Conservation (phyloP, 257 asterid genomes). For the Paraleonurus japonicus region DNA sequence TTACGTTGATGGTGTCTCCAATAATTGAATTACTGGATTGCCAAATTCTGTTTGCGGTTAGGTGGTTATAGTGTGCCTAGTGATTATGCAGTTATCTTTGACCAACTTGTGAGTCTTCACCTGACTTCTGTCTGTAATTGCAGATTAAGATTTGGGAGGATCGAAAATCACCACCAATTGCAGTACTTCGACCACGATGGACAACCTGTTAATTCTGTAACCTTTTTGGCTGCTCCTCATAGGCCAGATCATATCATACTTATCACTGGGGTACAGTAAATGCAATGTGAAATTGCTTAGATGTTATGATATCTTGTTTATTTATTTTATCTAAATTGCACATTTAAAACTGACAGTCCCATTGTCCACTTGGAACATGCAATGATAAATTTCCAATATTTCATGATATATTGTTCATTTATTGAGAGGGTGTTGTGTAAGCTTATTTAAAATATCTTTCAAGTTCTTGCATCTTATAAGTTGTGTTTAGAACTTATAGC, state of each 20-base stretch:
- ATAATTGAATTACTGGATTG: slow-evolving; percentile 4
- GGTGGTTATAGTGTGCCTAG: background rate
- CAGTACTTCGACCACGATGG: slow-evolving; percentile 93
- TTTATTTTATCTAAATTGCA: background rate
- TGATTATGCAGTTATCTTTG: slow-evolving; percentile 2
- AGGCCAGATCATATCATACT: slow-evolving; percentile 93
- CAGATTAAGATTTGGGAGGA: slow-evolving; percentile 99
- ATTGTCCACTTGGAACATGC: background rate
- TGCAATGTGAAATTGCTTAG: background rate
- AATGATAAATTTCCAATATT: background rate
- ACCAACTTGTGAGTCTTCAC: background rate
- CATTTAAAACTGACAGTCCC: background rate
- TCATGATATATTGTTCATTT: background rate
- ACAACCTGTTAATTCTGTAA: slow-evolving; percentile 92
- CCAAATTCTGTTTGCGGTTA: slow-evolving; percentile 17
- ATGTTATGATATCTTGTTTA: background rate
- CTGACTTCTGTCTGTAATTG: slow-evolving; percentile 24
- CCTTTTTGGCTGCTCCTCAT: slow-evolving; percentile 86
- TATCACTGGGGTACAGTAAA: slow-evolving; percentile 93
- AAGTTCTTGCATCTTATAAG: background rate
- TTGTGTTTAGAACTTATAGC: background rate
- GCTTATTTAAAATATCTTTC: background rate
- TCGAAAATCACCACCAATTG: slow-evolving; percentile 74
- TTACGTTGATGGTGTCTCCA: background rate
- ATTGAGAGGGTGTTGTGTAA: background rate